A percentile compares a stretch with the other conserved stretches of the same genome.
Evolutionary conservation across 108 stramenopile genomes (phyloP).

Genomic region (Nitzschia inconspicua): DNA sequence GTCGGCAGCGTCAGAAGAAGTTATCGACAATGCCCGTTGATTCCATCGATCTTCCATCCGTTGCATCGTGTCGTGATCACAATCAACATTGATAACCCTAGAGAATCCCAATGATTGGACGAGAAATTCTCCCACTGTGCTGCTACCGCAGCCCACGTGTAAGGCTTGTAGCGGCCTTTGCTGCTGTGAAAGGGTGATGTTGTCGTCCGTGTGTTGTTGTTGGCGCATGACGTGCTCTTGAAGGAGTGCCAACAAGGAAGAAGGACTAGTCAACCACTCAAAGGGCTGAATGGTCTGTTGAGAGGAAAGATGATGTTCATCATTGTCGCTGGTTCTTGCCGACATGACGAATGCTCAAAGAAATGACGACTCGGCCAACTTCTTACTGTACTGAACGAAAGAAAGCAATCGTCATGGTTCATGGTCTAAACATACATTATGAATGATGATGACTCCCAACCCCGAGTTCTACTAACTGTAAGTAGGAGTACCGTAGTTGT

Average conservation of each 20-base stretch:
- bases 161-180: too few species aligned
- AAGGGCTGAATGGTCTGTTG: slow-evolving; percentile 46
- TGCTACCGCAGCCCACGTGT: slow-evolving; percentile 79
- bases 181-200: neutral
- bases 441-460: too few species aligned
- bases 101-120: slow-evolving; percentile 33
- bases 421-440: too few species aligned
- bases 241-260: slow-evolving; percentile 20
- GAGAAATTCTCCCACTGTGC: slow-evolving; percentile 68
- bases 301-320: too few species aligned
- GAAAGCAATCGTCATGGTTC: too few species aligned
- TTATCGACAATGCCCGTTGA: too few species aligned
- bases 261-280: slow-evolving; percentile 54
- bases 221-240: neutral
- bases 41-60: slow-evolving; percentile 66
- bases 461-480: too few species aligned
- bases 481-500: too few species aligned
- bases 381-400: too few species aligned
- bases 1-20: neutral
- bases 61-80: slow-evolving; percentile 48
- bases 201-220: neutral
- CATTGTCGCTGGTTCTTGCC: too few species aligned
- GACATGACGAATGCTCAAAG: too few species aligned
- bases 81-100: slow-evolving; percentile 67
- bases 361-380: too few species aligned